Evolutionary conservation across 345 rosid species (phyloP).

Genomic region (Gossypium anomalum): DNA sequence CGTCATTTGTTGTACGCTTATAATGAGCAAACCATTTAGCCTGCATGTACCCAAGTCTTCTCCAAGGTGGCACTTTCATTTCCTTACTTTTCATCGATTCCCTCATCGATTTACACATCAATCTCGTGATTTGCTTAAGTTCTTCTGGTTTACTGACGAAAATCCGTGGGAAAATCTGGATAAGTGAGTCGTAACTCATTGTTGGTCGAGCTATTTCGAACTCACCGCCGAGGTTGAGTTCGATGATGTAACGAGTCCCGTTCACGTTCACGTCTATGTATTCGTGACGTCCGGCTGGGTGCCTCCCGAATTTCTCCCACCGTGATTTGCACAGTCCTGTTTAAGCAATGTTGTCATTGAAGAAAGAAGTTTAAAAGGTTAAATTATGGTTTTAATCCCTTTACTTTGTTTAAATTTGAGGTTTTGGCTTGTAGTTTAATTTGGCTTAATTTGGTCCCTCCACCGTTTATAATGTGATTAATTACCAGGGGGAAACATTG

Average conservation of each 20-base stretch:
- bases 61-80: slow-evolving; percentile 76
- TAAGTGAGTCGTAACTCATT: slow-evolving; percentile 32
- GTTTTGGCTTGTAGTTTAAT: too few species aligned
- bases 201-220: slow-evolving; percentile 75
- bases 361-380: not conserved
- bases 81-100: slow-evolving; percentile 47
- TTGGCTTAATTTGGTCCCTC: too few species aligned
- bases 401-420: too few species aligned
- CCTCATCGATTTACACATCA: slow-evolving; percentile 58
- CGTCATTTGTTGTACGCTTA: slow-evolving; percentile 50
- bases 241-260: slow-evolving; percentile 52
- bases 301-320: slow-evolving; percentile 62
- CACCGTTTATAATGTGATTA: too few species aligned
- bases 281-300: slow-evolving; percentile 61
- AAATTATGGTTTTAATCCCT: too few species aligned
- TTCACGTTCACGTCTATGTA: slow-evolving; percentile 50
- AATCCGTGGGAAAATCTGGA: slow-evolving; percentile 41
- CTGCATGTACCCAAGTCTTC: slow-evolving; percentile 68
- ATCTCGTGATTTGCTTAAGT: slow-evolving; percentile 50
- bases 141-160: slow-evolving; percentile 51
- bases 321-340: slow-evolving; percentile 75
- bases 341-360: not conserved
- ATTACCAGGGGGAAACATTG: too few species aligned
- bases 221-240: slow-evolving; percentile 45
- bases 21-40: slow-evolving; percentile 72